Percentiles rank a stretch among this genome's conserved stretches.
Evolutionary conservation across 805 yeast genomes (phyloP).

Genomic region (Candida ficus): DNA sequence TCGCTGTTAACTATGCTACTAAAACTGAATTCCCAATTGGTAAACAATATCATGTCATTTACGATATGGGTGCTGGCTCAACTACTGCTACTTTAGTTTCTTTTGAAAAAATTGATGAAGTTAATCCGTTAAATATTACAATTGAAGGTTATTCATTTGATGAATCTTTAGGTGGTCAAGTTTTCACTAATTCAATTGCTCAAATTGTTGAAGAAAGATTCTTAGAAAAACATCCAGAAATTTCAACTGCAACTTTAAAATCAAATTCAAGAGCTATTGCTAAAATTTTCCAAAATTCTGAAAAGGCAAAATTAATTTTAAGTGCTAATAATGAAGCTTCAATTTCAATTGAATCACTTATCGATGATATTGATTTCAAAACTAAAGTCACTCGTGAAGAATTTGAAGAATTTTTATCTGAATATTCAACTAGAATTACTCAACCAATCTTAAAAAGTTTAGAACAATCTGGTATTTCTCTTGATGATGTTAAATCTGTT

Average conservation of each 20-base stretch:
- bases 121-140: conserved; percentile 43
- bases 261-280: conserved; percentile 54
- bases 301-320: conserved; percentile 78
- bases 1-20: conserved; percentile 75
- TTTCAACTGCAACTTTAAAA: conserved; percentile 34
- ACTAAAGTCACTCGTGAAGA: conserved; percentile 69
- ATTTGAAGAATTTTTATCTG: conserved; percentile 54
- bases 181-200: conserved; percentile 61
- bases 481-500: conserved; percentile 51
- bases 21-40: conserved; percentile 41
- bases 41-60: conserved; percentile 61
- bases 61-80: conserved; percentile 92
- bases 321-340: conserved; percentile 83
- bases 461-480: conserved; percentile 22
- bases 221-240: conserved; percentile 36
- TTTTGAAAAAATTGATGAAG: conserved; percentile 39
- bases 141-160: conserved; percentile 72
- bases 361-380: conserved; percentile 70
- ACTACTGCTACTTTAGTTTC: conserved; percentile 84
- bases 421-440: conserved; percentile 40
- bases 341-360: conserved; percentile 72
- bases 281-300: conserved; percentile 76
- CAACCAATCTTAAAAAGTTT: conserved; percentile 54
- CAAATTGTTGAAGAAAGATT: conserved; percentile 58
- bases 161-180: conserved; percentile 68